phyloP scores from a whole-genome alignment of 1,139 yeast genomes.

The Suhomyces taliae region DNA sequence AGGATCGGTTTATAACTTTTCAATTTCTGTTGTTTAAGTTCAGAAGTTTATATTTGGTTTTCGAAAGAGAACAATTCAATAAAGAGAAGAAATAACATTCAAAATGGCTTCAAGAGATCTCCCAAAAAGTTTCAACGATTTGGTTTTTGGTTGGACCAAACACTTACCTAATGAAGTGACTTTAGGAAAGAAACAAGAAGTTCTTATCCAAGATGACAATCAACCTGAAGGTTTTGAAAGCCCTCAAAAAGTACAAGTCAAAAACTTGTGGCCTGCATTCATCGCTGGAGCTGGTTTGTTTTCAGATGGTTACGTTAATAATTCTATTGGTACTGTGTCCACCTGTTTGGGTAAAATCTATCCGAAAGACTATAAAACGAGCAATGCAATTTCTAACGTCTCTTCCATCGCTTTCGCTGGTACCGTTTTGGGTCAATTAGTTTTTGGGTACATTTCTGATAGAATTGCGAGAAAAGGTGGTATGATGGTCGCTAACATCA shows the following conservation, averaged over 20 bases:
- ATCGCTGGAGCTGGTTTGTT: conserved; percentile 50
- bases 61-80: neutral
- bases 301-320: conserved; percentile 55
- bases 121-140: conserved; percentile 42
- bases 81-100: too few relatives aligned
- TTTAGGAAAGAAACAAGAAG: conserved; percentile 27
- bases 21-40: too few relatives aligned
- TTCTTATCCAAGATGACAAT: conserved; percentile 16
- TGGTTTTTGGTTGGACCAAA: conserved; percentile 41
- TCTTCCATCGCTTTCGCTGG: conserved; percentile 52
- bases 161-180: conserved; percentile 39
- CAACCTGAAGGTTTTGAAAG: conserved; percentile 24
- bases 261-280: conserved; percentile 26
- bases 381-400: conserved; percentile 45
- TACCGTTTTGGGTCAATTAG: conserved; percentile 51
- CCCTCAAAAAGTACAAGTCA: conserved; percentile 24
- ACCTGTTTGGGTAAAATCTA: conserved; percentile 34
- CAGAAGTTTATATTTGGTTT: too few relatives aligned
- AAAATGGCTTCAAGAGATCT: conserved; percentile 52
- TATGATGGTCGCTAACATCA: conserved; percentile 44
- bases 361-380: conserved; percentile 30
- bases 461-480: conserved; percentile 50
- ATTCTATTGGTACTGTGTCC: conserved; percentile 50
- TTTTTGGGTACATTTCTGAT: conserved; percentile 46
- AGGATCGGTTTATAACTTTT: neutral